Evolutionary conservation across 2,329 filamentous ascomycete genomes (phyloP).

Genomic region (Calonectria naviculata): DNA sequence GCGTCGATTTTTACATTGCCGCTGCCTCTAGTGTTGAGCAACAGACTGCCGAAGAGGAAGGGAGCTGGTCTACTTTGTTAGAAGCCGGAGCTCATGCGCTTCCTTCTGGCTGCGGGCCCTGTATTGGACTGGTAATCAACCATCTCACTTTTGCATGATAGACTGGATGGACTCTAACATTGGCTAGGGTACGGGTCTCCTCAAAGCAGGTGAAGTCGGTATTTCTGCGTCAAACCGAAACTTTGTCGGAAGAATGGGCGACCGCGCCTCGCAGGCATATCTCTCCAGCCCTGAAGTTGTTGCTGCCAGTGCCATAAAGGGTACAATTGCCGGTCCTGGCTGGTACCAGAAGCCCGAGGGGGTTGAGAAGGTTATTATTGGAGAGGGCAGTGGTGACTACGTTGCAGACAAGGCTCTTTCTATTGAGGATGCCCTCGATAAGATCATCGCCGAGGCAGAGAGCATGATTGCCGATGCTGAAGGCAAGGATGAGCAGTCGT

Average conservation of each 20-base stretch:
- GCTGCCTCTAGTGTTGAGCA: constrained; percentile 87
- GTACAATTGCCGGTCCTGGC: constrained; percentile 80
- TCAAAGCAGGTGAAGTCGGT: constrained; percentile 87
- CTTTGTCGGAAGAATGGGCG: no score
- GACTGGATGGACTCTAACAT: no score
- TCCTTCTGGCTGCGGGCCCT: constrained; percentile 82
- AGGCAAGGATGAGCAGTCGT: neutral
- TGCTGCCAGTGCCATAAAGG: constrained; percentile 84
- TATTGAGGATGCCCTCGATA: constrained; percentile 77
- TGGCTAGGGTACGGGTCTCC: constrained; percentile 77
- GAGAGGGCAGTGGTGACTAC: constrained; percentile 75
- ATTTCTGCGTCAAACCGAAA: no score
- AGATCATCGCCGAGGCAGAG: constrained; percentile 70
- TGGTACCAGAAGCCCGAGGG: constrained; percentile 80
- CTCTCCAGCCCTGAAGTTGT: constrained; percentile 92
- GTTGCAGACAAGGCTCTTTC: constrained; percentile 74
- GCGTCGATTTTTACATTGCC: constrained; percentile 89
- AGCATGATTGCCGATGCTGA: no score
- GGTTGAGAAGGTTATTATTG: constrained; percentile 74
- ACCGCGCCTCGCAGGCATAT: no score
- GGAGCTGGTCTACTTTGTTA: constrained; percentile 86
- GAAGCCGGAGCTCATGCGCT: constrained; percentile 82
- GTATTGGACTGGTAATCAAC: constrained; percentile 91
- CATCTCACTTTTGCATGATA: no score
- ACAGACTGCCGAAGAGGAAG: constrained; percentile 78